phyloP scores from a whole-genome alignment of 139 green algal species.

The Deuterostichococcus epilithicus region DNA sequence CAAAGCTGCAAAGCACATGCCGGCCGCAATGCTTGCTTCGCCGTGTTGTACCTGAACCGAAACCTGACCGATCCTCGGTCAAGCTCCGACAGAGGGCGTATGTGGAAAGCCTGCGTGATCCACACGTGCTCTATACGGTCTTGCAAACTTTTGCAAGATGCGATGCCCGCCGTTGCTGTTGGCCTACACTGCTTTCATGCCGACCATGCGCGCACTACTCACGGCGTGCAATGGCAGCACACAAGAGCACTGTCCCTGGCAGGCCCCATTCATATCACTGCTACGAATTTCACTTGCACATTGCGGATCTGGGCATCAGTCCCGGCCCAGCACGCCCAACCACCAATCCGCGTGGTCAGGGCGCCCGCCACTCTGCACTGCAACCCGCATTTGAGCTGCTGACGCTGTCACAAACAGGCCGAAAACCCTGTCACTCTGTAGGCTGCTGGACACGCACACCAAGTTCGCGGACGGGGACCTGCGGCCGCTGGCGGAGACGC shows the following conservation, averaged over 20 bases:
- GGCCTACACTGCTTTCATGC: too few relatives aligned
- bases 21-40: neutral
- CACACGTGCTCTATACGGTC: too few relatives aligned
- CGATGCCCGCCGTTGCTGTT: too few relatives aligned
- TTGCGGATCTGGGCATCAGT: constrained; percentile 31
- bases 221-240: neutral
- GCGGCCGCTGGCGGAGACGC: constrained; percentile 14
- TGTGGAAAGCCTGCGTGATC: too few relatives aligned
- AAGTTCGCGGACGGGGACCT: constrained; percentile 22
- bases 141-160: too few relatives aligned
- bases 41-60: too few relatives aligned
- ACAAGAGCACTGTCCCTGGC: neutral
- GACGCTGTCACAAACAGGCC: neutral
- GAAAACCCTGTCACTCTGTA: too few relatives aligned
- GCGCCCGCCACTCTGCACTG: neutral
- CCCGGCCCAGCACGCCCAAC: constrained; percentile 27
- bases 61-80: too few relatives aligned
- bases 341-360: neutral
- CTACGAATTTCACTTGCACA: neutral
- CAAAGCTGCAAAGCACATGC: neutral
- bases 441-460: constrained; percentile 17
- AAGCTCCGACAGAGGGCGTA: too few relatives aligned
- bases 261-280: neutral
- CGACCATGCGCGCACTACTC: neutral
- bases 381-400: constrained; percentile 19